Evolutionary conservation across 176 grass and related monocot genomes (phyloP).

Genomic region (Carex parvula): DNA sequence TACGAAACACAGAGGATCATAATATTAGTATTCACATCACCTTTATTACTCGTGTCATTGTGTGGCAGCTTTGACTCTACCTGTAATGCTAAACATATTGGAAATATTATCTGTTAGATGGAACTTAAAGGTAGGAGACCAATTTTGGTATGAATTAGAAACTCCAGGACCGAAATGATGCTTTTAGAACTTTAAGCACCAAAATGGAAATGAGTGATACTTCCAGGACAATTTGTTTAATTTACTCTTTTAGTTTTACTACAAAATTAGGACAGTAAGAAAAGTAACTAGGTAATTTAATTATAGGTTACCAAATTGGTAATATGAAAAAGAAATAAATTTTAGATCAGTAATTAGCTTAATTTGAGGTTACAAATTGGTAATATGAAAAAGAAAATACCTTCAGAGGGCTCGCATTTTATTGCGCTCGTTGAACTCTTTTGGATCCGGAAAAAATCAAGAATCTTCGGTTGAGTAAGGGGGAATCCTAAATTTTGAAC

Average conservation of each 20-base stretch:
- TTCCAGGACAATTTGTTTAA: not conserved
- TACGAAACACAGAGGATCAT: not conserved
- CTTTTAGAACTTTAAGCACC: not conserved
- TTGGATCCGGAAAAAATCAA: conserved; percentile 89
- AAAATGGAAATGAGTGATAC: not conserved
- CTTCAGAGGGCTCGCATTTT: conserved; percentile 50
- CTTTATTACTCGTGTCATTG: not conserved
- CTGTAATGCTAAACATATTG: not conserved
- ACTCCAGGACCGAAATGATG: not conserved
- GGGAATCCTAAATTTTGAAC: conserved; percentile 49
- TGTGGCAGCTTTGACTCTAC: not conserved
- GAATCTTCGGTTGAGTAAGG: conserved; percentile 78
- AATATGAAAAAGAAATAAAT: not conserved
- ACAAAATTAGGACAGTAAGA: not conserved
- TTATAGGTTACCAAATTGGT: not conserved
- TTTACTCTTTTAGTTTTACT: not conserved
- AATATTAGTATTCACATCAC: not conserved
- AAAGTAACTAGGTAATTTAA: not conserved
- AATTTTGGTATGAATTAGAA: not conserved
- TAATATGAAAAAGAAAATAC: conserved; percentile 31
- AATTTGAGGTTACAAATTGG: not conserved
- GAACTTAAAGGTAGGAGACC: not conserved
- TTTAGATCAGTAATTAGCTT: not conserved
- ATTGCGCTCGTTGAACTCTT: conserved; percentile 24
- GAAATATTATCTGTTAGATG: not conserved